Conservation (phyloP, 176 grass and related monocot species). For the Triticum urartu region DNA sequence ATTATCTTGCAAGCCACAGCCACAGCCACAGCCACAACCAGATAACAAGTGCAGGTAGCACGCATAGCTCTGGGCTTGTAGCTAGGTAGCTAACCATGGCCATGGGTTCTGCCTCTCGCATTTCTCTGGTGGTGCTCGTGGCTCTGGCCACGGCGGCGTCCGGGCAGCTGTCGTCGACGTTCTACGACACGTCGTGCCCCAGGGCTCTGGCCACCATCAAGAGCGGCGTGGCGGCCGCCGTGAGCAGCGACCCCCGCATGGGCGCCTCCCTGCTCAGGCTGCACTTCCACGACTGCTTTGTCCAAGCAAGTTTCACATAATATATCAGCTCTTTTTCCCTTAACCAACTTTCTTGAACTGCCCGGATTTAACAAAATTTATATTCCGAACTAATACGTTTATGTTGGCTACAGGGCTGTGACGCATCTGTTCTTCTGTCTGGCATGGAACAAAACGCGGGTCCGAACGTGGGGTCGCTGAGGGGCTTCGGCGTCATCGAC, state of each 20-base stretch:
- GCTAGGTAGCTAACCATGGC: constrained; percentile 19
- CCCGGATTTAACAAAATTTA: neutral
- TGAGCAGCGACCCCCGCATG: constrained; percentile 48
- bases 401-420: constrained; percentile 54
- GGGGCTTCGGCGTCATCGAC: constrained; percentile 32
- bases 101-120: neutral
- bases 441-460: constrained; percentile 18
- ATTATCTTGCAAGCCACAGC: constrained; percentile 9
- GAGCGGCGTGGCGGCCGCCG: constrained; percentile 47
- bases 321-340: neutral
- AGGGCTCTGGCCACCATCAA: constrained; percentile 58
- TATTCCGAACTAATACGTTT: neutral
- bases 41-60: neutral
- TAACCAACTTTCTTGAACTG: neutral
- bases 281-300: constrained; percentile 97
- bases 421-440: constrained; percentile 60
- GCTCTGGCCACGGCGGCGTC: constrained; percentile 32
- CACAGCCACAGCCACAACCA: neutral
- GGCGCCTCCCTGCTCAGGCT: constrained; percentile 76
- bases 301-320: constrained; percentile 47
- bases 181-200: constrained; percentile 70
- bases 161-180: constrained; percentile 74
- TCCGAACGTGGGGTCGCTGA: constrained; percentile 4
- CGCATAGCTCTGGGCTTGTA: neutral
- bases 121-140: neutral